These are phyloP conservation scores for Leishmania arabica DNA, from an alignment of 208 protist genomes.

Conservation along the genomic window DNA sequence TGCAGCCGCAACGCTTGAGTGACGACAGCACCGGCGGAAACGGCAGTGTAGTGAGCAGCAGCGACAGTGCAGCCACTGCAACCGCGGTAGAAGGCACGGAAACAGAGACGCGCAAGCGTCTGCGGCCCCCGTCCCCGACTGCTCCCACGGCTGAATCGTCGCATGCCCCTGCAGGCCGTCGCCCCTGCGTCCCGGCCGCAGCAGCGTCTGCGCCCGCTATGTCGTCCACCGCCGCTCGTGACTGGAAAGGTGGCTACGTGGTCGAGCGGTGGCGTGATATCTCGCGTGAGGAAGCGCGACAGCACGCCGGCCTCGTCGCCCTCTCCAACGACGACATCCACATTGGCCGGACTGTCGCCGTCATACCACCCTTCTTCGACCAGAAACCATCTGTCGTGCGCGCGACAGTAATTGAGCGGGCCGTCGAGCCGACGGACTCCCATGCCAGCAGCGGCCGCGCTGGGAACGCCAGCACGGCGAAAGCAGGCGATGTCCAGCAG, in stretches of 20 bases:
- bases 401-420: constrained; percentile 62
- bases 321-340: constrained; percentile 42
- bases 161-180: background rate
- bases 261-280: constrained; percentile 63
- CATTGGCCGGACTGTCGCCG: constrained; percentile 57
- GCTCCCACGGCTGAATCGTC: background rate
- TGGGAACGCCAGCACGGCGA: background rate
- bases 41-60: background rate
- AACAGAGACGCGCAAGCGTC: constrained; percentile 15
- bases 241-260: constrained; percentile 54
- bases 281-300: constrained; percentile 38
- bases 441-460: background rate
- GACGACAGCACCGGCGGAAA: constrained; percentile 3
- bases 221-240: background rate
- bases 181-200: background rate
- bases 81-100: background rate
- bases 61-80: background rate
- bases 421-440: constrained; percentile 6
- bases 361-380: constrained; percentile 62
- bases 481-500: background rate
- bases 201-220: background rate
- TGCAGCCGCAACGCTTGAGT: constrained; percentile 39
- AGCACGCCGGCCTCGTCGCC: constrained; percentile 36
- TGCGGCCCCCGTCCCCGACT: constrained; percentile 10
- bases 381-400: constrained; percentile 67